A percentile compares a stretch with the other conserved stretches of the same genome.
Conservation (phyloP, 2,329 filamentous ascomycete species). For the Clarireedia monteithiana region DNA sequence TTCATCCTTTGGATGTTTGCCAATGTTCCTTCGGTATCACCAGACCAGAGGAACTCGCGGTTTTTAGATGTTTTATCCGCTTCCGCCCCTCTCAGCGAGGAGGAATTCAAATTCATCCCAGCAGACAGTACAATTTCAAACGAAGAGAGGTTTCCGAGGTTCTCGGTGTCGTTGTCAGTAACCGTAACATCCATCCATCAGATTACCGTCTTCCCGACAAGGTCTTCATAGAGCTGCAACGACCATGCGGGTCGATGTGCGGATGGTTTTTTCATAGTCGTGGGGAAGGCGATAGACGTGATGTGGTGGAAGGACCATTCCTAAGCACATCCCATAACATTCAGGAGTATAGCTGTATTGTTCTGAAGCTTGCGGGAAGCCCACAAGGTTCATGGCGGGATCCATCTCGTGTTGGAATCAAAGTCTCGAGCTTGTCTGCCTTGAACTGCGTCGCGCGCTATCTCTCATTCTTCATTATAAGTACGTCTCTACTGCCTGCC, state of each 20-base stretch:
- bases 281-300: constrained; percentile 18
- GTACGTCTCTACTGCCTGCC: constrained; percentile 14
- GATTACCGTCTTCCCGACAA: neutral
- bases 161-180: constrained; percentile 19
- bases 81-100: constrained; percentile 61
- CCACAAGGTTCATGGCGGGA: constrained; percentile 43
- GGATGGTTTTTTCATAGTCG: neutral
- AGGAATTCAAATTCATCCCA: constrained; percentile 91
- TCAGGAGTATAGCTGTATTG: neutral
- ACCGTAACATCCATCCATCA: constrained; percentile 9
- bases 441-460: constrained; percentile 18
- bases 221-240: neutral
- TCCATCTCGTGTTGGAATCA: constrained; percentile 92
- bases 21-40: constrained; percentile 22
- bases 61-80: constrained; percentile 97
- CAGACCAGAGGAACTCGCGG: constrained; percentile 58
- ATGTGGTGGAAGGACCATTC: constrained; percentile 18
- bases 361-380: constrained; percentile 11
- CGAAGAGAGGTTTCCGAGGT: constrained; percentile 52
- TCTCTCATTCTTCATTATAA: constrained; percentile 12
- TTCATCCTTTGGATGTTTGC: constrained; percentile 20
- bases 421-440: constrained; percentile 80
- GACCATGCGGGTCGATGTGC: constrained; percentile 9
- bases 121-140: constrained; percentile 75
- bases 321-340: neutral